phyloP scores from a whole-genome alignment of 179 eudicot genomes.

The Beta corolliflora region DNA sequence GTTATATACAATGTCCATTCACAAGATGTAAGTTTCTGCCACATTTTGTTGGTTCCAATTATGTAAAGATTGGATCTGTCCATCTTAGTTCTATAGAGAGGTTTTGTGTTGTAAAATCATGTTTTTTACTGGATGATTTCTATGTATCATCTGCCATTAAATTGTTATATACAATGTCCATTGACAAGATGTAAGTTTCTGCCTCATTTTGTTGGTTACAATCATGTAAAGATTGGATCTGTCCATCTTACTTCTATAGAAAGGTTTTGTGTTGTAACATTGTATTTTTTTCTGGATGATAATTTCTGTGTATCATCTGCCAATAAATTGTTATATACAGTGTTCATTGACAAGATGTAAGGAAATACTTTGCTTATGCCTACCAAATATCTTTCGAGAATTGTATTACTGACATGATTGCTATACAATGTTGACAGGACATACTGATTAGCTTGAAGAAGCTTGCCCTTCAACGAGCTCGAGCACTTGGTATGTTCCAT shows the following conservation, averaged over 20 bases:
- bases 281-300: background rate
- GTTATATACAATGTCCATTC: background rate
- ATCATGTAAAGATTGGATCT: too few relatives aligned
- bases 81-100: too few relatives aligned
- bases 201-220: too few relatives aligned
- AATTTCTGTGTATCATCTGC: background rate
- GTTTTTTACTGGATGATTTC: too few relatives aligned
- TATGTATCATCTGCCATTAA: background rate
- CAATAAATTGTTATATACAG: background rate
- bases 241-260: background rate
- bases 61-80: slow-evolving; percentile 1
- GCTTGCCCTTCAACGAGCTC: slow-evolving; percentile 48
- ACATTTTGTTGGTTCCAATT: background rate
- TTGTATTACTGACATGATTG: background rate
- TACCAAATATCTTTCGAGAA: background rate
- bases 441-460: slow-evolving; percentile 54
- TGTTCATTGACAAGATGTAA: background rate
- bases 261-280: slow-evolving; percentile 1
- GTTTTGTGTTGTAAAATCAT: too few relatives aligned
- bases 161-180: background rate
- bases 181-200: background rate
- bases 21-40: background rate
- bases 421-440: slow-evolving; percentile 42
- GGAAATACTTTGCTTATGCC: background rate
- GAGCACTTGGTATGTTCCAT: slow-evolving; percentile 46